Evolutionary conservation across 1,139 yeast species (phyloP).

Genomic region (Casaregolazyma suthepensis): DNA sequence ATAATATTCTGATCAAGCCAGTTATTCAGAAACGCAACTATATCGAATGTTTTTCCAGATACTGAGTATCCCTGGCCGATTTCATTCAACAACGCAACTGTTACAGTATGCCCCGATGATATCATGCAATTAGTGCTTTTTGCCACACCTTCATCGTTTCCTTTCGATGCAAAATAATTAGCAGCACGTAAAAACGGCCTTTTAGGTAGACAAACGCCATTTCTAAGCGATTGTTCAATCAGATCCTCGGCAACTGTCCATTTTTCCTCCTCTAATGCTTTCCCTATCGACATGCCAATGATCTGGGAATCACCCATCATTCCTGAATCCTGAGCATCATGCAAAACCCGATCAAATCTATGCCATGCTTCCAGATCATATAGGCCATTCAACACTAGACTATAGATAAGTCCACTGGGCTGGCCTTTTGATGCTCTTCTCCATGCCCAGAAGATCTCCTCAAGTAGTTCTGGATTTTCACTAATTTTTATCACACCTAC

Average conservation of each 20-base stretch:
- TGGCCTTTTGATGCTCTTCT: slow-evolving; percentile 4
- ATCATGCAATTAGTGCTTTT: slow-evolving; percentile 10
- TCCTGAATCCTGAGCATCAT: slow-evolving; percentile 10
- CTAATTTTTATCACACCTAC: slow-evolving; percentile 17
- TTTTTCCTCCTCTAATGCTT: slow-evolving; percentile 15
- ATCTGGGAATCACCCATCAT: slow-evolving; percentile 12
- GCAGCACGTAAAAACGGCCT: slow-evolving; percentile 1
- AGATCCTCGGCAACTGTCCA: slow-evolving; percentile 7
- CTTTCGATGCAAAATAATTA: background rate
- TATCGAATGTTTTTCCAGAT: slow-evolving; percentile 2
- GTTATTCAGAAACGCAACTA: background rate
- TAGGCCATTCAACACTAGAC: slow-evolving; percentile 15
- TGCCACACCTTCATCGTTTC: slow-evolving; percentile 11
- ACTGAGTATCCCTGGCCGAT: slow-evolving; percentile 4
- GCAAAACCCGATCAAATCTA: slow-evolving; percentile 11
- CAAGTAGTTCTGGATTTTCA: slow-evolving; percentile 16
- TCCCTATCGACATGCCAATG: slow-evolving; percentile 15
- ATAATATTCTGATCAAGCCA: slow-evolving; percentile 5
- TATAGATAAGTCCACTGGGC: slow-evolving; percentile 11
- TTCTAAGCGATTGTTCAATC: background rate
- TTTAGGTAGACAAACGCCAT: background rate
- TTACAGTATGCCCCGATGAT: slow-evolving; percentile 2
- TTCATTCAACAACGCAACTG: slow-evolving; percentile 4
- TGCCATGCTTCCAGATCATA: slow-evolving; percentile 10
- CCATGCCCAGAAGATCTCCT: slow-evolving; percentile 20